Base-by-base conservation (phyloP, 129 eudicot genomes). In the Artemisia argyi region DNA sequence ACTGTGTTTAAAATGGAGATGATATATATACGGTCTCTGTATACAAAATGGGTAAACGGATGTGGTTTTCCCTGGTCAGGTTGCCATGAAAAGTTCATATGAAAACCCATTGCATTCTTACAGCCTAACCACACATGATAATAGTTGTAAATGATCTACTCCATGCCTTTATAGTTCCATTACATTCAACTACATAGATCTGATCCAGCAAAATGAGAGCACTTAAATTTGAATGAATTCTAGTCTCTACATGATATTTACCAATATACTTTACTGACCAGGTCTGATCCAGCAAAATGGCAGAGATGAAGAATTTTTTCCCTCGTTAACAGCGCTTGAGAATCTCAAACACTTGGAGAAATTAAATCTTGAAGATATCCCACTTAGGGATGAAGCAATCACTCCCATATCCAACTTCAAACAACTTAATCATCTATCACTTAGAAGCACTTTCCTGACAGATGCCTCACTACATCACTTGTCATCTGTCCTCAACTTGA, bases 301-400 rank as follows among this genome's bases (percentile, higher is more conserved):
- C 39, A 39, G 30, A 22, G 84, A 71, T 22, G 71, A 76, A 58
- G 88, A 77, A 57, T 84, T 62, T 79, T 65, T 77, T 68, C 83
- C 76, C 28, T 88, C 99, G 62, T 63, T 95, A 52, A 63, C 85
- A 49, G 85, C 80, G 17, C 82, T 95, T 30, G 76, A 81, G 68
- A 82, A 79, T 52, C 90, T 95, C 64, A 75, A 67, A 16, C 61
- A 70, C 35, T 80, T 95, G 72, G 84, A 91, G 61, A 91, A 81
- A 66, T 61, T 95, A 65, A 79, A 86, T 75, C 82, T 95, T 83
- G 88, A 87, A 72, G 88, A 66, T 60, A 83, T 87, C 65, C 83
- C 61, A 14, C 58, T 95, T 24, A 78, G 71, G 47, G 97, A 95
- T 61, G 82, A 76, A 61, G 87, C 84, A 24, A 78, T 95, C 52